A percentile compares a stretch with the other conserved stretches of the same genome.
These are phyloP conservation scores for Trichoderma harzianum DNA, from an alignment of 2,329 filamentous ascomycete species.

Conservation along the genomic window DNA sequence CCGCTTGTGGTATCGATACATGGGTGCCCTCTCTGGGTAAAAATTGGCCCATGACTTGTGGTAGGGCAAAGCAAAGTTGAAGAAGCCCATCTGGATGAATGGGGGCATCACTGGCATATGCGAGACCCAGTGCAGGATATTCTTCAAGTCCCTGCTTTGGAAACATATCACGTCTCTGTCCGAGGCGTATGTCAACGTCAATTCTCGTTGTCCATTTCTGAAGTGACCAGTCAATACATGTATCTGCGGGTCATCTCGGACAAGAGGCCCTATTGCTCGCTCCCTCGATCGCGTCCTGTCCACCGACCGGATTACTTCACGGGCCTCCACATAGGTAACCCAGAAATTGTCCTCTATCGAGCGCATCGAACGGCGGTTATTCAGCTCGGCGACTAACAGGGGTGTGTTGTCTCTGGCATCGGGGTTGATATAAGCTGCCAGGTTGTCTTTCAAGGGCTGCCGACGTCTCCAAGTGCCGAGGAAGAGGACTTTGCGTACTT, in stretches of 20 bases:
- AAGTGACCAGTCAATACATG: neutral
- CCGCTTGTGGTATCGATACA: neutral
- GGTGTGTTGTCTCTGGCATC: neutral
- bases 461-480: neutral
- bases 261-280: too few relatives aligned
- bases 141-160: neutral
- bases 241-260: too few relatives aligned
- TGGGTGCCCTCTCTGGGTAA: neutral
- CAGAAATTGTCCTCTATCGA: neutral
- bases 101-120: neutral
- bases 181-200: neutral
- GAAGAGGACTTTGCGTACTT: neutral
- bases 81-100: neutral
- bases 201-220: neutral
- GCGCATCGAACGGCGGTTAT: neutral
- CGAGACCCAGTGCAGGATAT: neutral
- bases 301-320: neutral
- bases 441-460: neutral
- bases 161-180: neutral
- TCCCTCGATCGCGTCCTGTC: neutral
- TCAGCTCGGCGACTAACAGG: neutral
- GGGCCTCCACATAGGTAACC: neutral
- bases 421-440: neutral
- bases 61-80: neutral
- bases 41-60: neutral